phyloP scores from a whole-genome alignment of 1,284 basidiomycete genomes.

The Paramarasmius palmivorus region DNA sequence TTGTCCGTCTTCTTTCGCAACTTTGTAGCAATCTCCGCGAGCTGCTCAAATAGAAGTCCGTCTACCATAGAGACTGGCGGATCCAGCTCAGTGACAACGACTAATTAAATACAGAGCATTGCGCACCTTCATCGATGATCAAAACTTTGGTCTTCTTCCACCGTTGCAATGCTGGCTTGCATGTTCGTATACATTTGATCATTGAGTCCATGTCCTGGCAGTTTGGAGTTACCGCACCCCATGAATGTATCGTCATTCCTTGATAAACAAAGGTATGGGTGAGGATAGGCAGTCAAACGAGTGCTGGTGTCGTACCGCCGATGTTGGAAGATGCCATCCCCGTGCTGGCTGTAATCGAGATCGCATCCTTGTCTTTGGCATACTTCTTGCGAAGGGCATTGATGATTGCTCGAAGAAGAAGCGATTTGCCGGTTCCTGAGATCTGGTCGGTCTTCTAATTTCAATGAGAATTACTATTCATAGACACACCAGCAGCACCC shows the following conservation, averaged over 20 bases:
- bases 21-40: conserved; percentile 12
- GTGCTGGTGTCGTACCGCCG: conserved; percentile 47
- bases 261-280: not conserved
- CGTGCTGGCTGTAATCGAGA: conserved; percentile 18
- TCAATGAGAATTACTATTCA: no score
- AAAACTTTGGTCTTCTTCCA: conserved; percentile 73
- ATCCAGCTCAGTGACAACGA: not conserved
- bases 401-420: conserved; percentile 16
- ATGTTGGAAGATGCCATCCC: conserved; percentile 65
- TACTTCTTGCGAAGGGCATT: conserved; percentile 11
- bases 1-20: conserved; percentile 16
- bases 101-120: not conserved
- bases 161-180: conserved; percentile 55
- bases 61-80: conserved; percentile 27
- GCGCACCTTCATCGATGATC: conserved; percentile 79
- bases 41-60: conserved; percentile 14
- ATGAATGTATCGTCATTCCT: conserved; percentile 76
- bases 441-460: no score
- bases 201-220: conserved; percentile 55
- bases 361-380: conserved; percentile 14
- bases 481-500: conserved; percentile 15
- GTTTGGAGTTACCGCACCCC: conserved; percentile 75
- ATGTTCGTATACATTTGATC: conserved; percentile 52
- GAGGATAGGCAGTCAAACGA: not conserved
- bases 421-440: conserved; percentile 17